phyloP scores from a whole-genome alignment of 2,329 filamentous ascomycete species.

The Grosmannia serpens region DNA sequence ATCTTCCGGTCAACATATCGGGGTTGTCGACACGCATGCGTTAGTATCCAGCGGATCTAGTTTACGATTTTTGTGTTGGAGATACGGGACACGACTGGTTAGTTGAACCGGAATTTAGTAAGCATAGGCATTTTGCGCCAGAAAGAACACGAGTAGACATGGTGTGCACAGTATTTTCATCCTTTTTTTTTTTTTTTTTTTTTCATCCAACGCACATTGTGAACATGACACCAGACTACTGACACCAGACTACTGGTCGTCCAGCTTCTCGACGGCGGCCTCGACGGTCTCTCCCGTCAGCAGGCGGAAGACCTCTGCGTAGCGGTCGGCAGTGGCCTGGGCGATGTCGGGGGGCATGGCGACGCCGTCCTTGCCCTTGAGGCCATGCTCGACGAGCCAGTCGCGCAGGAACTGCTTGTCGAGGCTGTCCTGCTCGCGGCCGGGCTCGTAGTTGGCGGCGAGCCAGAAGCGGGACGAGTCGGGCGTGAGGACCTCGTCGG shows the following conservation, averaged over 20 bases:
- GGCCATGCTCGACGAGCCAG: conserved; percentile 61
- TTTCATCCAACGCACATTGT: not conserved
- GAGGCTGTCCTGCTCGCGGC: conserved; percentile 68
- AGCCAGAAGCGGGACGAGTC: conserved; percentile 84
- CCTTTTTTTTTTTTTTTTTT: not conserved
- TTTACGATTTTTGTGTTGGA: not conserved
- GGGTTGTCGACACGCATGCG: too few relatives aligned
- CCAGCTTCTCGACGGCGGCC: conserved; percentile 16
- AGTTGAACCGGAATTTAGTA: not conserved
- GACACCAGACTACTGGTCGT: not conserved
- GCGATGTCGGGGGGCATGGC: conserved; percentile 62
- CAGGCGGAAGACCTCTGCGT: conserved; percentile 62
- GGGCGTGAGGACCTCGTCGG: conserved; percentile 80
- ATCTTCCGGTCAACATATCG: not conserved
- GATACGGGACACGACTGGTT: too few relatives aligned
- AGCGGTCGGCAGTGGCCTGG: conserved; percentile 57
- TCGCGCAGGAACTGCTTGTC: conserved; percentile 81
- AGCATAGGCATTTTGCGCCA: not conserved
- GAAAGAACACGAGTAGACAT: not conserved
- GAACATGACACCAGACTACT: not conserved
- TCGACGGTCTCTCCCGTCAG: conserved; percentile 47
- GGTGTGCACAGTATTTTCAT: not conserved
- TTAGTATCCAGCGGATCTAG: too few relatives aligned
- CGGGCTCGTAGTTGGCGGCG: conserved; percentile 57
- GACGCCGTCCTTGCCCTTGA: conserved; percentile 67